Evolutionary conservation across 495 filamentous ascomycete genomes (phyloP).

Genomic region (Podospora sp.): DNA sequence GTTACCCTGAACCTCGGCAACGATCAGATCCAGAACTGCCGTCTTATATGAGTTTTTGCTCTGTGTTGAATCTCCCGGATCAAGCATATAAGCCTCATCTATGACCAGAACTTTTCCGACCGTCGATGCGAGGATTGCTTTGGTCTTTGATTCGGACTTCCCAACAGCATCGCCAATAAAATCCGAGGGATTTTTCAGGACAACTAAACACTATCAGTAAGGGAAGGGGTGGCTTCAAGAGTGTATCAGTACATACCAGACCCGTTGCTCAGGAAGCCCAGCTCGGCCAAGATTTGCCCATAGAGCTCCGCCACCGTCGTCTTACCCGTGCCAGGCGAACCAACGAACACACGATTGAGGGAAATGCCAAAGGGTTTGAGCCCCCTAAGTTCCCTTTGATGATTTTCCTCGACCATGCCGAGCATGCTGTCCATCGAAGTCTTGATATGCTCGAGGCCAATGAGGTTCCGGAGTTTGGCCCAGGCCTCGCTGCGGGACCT

Average conservation of each 20-base stretch:
- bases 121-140: slow-evolving; percentile 63
- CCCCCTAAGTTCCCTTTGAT: slow-evolving; percentile 62
- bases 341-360: too few species aligned
- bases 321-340: too few species aligned
- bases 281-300: too few species aligned
- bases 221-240: too few species aligned
- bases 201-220: too few species aligned
- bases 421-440: background rate
- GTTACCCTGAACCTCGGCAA: too few species aligned
- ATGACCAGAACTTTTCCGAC: slow-evolving; percentile 73
- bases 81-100: slow-evolving; percentile 65
- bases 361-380: background rate
- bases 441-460: background rate
- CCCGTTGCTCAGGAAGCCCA: too few species aligned
- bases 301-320: too few species aligned
- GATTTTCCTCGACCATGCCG: slow-evolving; percentile 44
- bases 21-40: too few species aligned
- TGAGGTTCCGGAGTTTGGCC: background rate
- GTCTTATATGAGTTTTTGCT: too few species aligned
- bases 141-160: slow-evolving; percentile 66
- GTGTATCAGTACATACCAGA: too few species aligned
- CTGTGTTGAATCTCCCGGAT: background rate
- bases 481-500: background rate
- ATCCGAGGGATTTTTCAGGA: too few species aligned
- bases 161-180: slow-evolving; percentile 43